Percentiles rank a stretch among this genome's conserved stretches.
These are phyloP conservation scores for Pistacia atlantica DNA, from an alignment of 345 rosid genomes.

Conservation along the genomic window DNA sequence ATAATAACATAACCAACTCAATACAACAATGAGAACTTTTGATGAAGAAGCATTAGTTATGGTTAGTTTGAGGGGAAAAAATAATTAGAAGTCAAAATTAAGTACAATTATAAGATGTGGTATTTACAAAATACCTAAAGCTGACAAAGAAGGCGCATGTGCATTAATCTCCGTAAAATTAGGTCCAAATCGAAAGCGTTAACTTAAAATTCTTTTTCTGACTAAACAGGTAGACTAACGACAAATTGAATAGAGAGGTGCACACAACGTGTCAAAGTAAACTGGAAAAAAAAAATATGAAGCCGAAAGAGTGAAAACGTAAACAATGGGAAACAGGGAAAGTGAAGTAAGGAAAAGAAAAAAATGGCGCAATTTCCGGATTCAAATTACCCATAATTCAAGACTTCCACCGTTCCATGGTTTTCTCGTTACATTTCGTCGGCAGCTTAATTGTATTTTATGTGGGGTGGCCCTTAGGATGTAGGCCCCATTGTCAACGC, in stretches of 20 bases:
- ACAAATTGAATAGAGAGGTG: neutral
- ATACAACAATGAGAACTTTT: too few species aligned
- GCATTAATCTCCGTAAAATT: neutral
- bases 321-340: neutral
- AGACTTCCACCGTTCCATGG: neutral
- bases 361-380: conserved; percentile 23
- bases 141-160: neutral
- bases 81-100: too few species aligned
- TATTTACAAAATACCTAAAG: too few species aligned
- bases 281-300: neutral
- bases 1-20: too few species aligned
- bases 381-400: conserved; percentile 10
- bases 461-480: neutral
- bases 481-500: neutral
- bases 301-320: neutral
- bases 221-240: neutral
- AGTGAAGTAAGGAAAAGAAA: neutral
- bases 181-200: neutral
- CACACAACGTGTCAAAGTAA: neutral
- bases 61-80: too few species aligned
- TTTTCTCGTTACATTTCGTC: conserved; percentile 15
- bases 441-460: conserved; percentile 1
- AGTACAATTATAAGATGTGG: too few species aligned
- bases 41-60: too few species aligned
- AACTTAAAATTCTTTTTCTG: neutral